Base-by-base conservation (phyloP, 2,329 filamentous ascomycete species). In the Phialemonium atrogriseum region DNA sequence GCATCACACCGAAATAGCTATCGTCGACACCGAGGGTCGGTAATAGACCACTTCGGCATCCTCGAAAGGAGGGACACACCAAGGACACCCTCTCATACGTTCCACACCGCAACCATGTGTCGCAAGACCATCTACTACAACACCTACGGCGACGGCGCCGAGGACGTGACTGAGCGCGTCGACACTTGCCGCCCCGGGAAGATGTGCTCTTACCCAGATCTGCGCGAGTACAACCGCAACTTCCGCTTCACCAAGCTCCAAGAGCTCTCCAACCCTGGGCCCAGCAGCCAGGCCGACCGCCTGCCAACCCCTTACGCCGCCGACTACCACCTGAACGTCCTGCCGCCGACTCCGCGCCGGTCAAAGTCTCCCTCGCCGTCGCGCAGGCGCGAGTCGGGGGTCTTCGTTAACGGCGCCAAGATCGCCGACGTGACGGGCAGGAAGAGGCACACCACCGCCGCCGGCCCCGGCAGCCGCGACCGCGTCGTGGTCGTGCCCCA, bases 111-210 rank as follows among this genome's bases (percentile, higher is more conserved):
- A 45, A 50, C 40, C 11, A 56, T 56, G 54, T 56, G 54, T 25
- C 40, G 49, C 46, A 49, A 47, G 38, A 48, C 45, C 28, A 42
- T 54, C 34, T 55, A 44, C 47, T 46, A 50, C 47, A 52, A 55
- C 45, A 47, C 40, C 34, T 55, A 55, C 40, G 27, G 41, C 36
- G 51, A 55, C 38, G 51, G 49, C 24, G 31, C 36, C 10, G 36
- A 44, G 33, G 49, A 52, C 34, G 38, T 54, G 30, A 50, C 49
- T 16, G 51, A 55, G 41, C 49, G 48, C 37, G 32, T 44, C 7
- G 45, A 54, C 24, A 31, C 42, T 16, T 56, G 53, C 44, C 33
- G 39, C 7, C 42, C 48, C 11, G 52, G 51, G 32, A 40, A 42
- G 38, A 39, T 45, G 20, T 54, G 51, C 39, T 33, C 40, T 18